phyloP scores from a whole-genome alignment of 2,329 filamentous ascomycete genomes.

The Dactylellina cionopaga region DNA sequence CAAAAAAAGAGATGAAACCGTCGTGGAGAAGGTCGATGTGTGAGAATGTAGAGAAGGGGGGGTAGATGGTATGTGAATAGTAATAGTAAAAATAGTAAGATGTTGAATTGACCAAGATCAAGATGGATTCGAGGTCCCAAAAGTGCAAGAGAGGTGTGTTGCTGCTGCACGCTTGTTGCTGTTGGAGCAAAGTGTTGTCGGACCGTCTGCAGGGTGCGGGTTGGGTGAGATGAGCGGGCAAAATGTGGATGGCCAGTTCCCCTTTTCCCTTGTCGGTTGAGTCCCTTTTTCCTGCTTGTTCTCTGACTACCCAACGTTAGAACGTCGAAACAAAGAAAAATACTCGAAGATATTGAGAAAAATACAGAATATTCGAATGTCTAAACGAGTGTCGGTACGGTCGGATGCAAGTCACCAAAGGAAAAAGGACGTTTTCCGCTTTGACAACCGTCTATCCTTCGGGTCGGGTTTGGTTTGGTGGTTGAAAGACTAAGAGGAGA shows the following conservation, averaged over 20 bases:
- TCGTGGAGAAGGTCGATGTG: no score
- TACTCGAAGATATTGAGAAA: conserved; percentile 2
- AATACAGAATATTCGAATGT: conserved; percentile 10
- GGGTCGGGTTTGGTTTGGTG: conserved; percentile 32
- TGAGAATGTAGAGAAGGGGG: no score
- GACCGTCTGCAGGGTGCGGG: background rate
- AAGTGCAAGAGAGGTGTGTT: no score
- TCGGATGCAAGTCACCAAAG: conserved; percentile 21
- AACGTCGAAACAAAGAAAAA: conserved; percentile 28
- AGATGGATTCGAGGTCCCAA: no score
- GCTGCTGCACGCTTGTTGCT: no score
- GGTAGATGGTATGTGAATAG: no score
- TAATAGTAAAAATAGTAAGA: no score
- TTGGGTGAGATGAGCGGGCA: background rate
- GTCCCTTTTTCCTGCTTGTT: conserved; percentile 16
- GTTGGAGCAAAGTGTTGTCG: conserved; percentile 23
- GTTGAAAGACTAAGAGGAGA: conserved; percentile 44
- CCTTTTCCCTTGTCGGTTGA: conserved; percentile 15
- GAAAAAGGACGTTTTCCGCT: conserved; percentile 29
- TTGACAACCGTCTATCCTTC: conserved; percentile 37
- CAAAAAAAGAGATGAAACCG: background rate
- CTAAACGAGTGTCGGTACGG: conserved; percentile 48
- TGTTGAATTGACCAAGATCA: no score
- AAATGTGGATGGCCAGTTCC: conserved; percentile 25
- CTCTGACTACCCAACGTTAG: background rate